phyloP scores from a whole-genome alignment of 2,329 filamentous ascomycete species.

The Xylariaceae sp. region DNA sequence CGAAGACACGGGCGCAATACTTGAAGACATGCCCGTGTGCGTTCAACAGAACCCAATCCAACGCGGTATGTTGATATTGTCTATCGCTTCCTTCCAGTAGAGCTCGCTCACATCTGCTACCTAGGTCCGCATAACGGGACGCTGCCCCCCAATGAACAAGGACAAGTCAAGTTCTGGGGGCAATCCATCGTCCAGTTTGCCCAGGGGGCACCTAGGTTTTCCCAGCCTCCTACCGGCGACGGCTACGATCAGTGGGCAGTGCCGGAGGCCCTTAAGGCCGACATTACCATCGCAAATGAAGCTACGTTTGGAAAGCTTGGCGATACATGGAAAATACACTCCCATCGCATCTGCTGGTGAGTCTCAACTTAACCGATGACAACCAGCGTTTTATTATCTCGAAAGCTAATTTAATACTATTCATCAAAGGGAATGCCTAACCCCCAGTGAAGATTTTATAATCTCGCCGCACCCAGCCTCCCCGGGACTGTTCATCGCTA shows the following conservation, averaged over 20 bases:
- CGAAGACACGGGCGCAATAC: constrained; percentile 16
- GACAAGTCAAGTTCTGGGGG: constrained; percentile 56
- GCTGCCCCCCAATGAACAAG: constrained; percentile 47
- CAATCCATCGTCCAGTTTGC: constrained; percentile 55
- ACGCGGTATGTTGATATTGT: constrained; percentile 17
- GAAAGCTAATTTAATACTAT: neutral
- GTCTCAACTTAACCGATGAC: constrained; percentile 21
- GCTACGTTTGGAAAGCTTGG: constrained; percentile 55
- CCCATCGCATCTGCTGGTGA: constrained; percentile 63
- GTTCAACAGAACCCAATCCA: constrained; percentile 25
- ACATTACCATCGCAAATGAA: constrained; percentile 51
- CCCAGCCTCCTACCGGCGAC: constrained; percentile 47
- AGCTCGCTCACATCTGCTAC: neutral
- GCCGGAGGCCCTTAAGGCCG: constrained; percentile 47
- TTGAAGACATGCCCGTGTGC: constrained; percentile 24
- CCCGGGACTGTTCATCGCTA: constrained; percentile 54
- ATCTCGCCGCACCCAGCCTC: constrained; percentile 51
- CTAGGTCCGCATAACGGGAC: constrained; percentile 52
- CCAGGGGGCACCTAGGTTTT: constrained; percentile 47
- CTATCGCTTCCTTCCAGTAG: neutral
- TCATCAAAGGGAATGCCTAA: constrained; percentile 55
- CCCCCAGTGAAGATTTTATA: constrained; percentile 55
- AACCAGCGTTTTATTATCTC: neutral
- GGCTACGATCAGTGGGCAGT: constrained; percentile 63
- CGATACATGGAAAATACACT: constrained; percentile 51